Evolutionary conservation across 306 rosid species (phyloP).

Genomic region (Malus asiatica): DNA sequence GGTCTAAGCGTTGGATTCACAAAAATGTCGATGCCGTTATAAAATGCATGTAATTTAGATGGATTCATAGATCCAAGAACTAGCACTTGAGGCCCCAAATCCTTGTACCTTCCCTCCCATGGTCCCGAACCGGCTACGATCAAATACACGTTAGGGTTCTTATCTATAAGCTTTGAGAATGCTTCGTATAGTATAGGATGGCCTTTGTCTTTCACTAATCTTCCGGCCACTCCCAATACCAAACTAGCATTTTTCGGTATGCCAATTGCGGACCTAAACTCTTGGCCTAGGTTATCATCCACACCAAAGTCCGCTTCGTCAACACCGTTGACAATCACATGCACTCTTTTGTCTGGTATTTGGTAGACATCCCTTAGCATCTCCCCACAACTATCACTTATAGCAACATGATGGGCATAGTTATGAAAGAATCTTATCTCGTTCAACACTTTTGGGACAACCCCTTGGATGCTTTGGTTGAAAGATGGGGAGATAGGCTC

Average conservation of each 20-base stretch:
- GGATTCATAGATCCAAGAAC: conserved; percentile 83
- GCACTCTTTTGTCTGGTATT: conserved; percentile 68
- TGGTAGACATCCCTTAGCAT: conserved; percentile 85
- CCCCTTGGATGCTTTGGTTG: conserved; percentile 55
- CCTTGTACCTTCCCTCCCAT: conserved; percentile 70
- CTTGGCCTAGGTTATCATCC: conserved; percentile 41
- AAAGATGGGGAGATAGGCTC: conserved; percentile 63
- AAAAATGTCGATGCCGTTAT: conserved; percentile 72
- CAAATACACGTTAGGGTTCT: conserved; percentile 49
- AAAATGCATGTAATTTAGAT: conserved; percentile 53
- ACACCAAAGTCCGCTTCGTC: conserved; percentile 51
- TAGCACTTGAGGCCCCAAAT: conserved; percentile 61
- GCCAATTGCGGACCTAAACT: conserved; percentile 49
- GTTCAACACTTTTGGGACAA: conserved; percentile 65
- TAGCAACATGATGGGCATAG: conserved; percentile 80
- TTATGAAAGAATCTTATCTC: conserved; percentile 83
- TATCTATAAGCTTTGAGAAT: conserved; percentile 43
- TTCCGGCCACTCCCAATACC: conserved; percentile 88
- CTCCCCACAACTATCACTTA: conserved; percentile 91
- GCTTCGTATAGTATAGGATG: conserved; percentile 89
- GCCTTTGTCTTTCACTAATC: conserved; percentile 89
- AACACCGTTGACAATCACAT: conserved; percentile 86
- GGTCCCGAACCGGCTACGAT: conserved; percentile 93
- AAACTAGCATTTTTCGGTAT: conserved; percentile 59
- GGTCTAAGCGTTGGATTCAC: conserved; percentile 89